Conservation (phyloP, 2,329 filamentous ascomycete species). For the Colletotrichum sp. region DNA sequence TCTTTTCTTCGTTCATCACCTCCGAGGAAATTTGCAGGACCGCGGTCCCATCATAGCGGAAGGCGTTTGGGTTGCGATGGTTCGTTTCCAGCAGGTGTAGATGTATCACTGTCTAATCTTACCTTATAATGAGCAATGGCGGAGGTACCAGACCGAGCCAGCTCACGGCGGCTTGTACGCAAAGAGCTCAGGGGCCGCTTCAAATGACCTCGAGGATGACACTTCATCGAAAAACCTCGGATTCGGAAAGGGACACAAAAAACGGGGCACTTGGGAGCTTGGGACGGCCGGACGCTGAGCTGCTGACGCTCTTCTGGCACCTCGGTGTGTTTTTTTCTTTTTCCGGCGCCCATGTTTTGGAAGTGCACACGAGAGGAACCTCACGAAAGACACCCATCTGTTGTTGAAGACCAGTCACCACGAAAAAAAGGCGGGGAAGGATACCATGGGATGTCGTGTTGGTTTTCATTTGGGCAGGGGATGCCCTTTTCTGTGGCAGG, state of each 20-base stretch:
- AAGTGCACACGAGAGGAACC: background rate
- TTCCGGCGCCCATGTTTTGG: background rate
- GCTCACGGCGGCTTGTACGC: slow-evolving; percentile 22
- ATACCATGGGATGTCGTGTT: slow-evolving; percentile 18
- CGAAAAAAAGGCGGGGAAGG: slow-evolving; percentile 13
- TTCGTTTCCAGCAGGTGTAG: slow-evolving; percentile 51
- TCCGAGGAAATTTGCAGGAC: slow-evolving; percentile 23
- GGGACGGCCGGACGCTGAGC: slow-evolving; percentile 21
- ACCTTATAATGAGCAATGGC: slow-evolving; percentile 38
- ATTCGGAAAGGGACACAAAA: slow-evolving; percentile 32
- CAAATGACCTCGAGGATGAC: slow-evolving; percentile 21
- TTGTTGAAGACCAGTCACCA: slow-evolving; percentile 13
- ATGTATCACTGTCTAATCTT: slow-evolving; percentile 59
- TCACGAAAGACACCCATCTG: slow-evolving; percentile 3
- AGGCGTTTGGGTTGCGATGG: slow-evolving; percentile 57
- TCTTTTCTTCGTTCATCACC: slow-evolving; percentile 34
- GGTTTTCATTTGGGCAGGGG: slow-evolving; percentile 6
- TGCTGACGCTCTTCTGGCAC: slow-evolving; percentile 16
- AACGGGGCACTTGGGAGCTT: slow-evolving; percentile 28
- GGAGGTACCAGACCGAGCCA: slow-evolving; percentile 17
- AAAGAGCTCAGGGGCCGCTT: slow-evolving; percentile 24
- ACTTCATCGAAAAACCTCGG: slow-evolving; percentile 34
- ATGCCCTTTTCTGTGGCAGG: slow-evolving; percentile 12
- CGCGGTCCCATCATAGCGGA: slow-evolving; percentile 54
- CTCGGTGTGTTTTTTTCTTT: slow-evolving; percentile 2